Evolutionary conservation across 768 basidiomycete species (phyloP).

Genomic region (Tephrocybe sp.): DNA sequence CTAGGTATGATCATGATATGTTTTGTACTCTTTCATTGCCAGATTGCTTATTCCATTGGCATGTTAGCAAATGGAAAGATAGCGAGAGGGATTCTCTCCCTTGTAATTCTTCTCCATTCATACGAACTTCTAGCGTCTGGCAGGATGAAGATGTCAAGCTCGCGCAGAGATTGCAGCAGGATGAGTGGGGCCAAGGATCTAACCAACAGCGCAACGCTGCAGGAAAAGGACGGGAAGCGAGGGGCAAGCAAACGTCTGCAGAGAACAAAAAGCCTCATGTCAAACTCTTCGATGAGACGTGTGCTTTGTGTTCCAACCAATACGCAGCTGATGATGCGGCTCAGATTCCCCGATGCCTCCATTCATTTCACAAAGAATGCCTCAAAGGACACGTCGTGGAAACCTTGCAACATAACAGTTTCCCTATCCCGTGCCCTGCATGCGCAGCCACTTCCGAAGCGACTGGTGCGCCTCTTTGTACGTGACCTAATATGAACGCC

Average conservation of each 20-base stretch:
- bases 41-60: too few relatives aligned
- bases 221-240: background rate
- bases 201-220: background rate
- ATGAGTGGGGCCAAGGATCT: background rate
- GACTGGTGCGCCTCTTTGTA: background rate
- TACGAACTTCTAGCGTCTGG: background rate
- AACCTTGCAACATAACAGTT: slow-evolving; percentile 52
- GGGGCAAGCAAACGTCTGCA: background rate
- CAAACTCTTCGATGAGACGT: slow-evolving; percentile 35
- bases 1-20: slow-evolving; percentile 6
- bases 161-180: background rate
- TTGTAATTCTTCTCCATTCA: background rate
- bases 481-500: too few relatives aligned
- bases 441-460: slow-evolving; percentile 35
- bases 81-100: background rate
- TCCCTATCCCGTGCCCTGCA: slow-evolving; percentile 61
- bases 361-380: slow-evolving; percentile 57
- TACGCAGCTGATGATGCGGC: background rate
- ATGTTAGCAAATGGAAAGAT: too few relatives aligned
- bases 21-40: too few relatives aligned
- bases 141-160: background rate
- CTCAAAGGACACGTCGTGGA: slow-evolving; percentile 39
- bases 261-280: background rate
- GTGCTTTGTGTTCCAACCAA: slow-evolving; percentile 56
- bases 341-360: slow-evolving; percentile 42